Evolutionary conservation across 768 basidiomycete genomes (phyloP), one percentile per base, ranked within the genome.

Genomic region (Coprinopsis cinerea): DNA sequence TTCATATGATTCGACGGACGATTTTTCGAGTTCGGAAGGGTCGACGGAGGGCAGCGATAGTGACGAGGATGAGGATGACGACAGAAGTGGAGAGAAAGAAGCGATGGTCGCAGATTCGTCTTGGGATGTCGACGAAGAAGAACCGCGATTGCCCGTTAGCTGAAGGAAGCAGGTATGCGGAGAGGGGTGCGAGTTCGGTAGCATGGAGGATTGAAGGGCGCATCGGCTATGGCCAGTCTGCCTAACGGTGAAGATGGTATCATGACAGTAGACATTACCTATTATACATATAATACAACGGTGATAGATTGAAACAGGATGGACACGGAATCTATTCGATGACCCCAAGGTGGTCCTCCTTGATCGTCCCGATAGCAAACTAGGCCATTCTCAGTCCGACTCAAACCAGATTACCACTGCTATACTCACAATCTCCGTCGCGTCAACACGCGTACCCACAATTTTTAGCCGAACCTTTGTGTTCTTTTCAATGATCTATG

Each of bases 291-390:
- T 24, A 24, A 43, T 43, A 43, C 41, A 43, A 18, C 18, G 17
- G 41, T 26, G 4, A 23, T 18, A 18, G 27, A n/a, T 25, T 18
- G 9, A 23, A 45, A 45, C n/a, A 26, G 42, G 25, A 43, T 22
- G 10, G 24, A 20, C 37, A 18, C 10, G 18, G 18, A 13, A 30
- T 43, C 62, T 62, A 90, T 54, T 91, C 90, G 59, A 94, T 90
- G 47, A 95, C 91, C 41, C 95, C 95, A 24, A 98, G 72, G 66
- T 93, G 95, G 64, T 97, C 95, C 66, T 97, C 95, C 71, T 98
- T 99, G 67, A 98, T 96, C 2, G 89, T 92, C 7, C 93, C 95
- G 56, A 97, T 98, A 1, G 93, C 93, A 59, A 97, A 97, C 93
- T 96, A 39, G n/a, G 24, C 17, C 15, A 18, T 11, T 27, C 4